Base-by-base conservation (phyloP, 352 stramenopile genomes). In the Phytophthora podocarpi region DNA sequence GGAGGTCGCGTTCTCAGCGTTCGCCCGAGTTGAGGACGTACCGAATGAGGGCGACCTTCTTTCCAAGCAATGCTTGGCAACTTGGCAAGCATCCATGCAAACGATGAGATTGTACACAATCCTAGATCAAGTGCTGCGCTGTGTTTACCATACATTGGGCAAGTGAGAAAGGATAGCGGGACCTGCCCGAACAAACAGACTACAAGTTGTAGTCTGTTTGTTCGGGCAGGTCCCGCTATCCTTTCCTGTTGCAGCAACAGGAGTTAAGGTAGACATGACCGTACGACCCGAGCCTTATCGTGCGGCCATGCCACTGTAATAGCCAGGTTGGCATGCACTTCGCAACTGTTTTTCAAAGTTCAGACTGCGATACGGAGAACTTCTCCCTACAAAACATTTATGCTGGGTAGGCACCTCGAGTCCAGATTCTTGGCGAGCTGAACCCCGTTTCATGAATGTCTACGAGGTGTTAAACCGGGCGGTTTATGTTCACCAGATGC, bases 301-400 rank as follows among this genome's bases (percentile, higher is more conserved):
- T 53, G 41, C 46, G 31, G 46, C 31, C 46, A 54, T 53, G 30
- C 7, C 20, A 30, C 30, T 9, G 46, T n/a, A n/a, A n/a, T 34
- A 54, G 46, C 46, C 46, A 43, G 46, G 13, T 43, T n/a, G n/a
- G n/a, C n/a, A n/a, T n/a, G n/a, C n/a, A 32, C 40, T 21, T 21
- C 21, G 46, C 20, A 42, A 32, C 21, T 50, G 42, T 26, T 24
- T 36, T 21, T 34, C n/a, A 50, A 34, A 47, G 12, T 26, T 26
- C n/a, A 37, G 15, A 3, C 26, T 26, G 24, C 41, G n/a, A n/a
- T n/a, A n/a, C n/a, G n/a, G n/a, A n/a, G n/a, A n/a, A n/a, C n/a
- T n/a, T n/a, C 41, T 34, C 24, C 26, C 16, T 24, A 26, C 15
- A 13, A 15, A 3, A 9, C 18, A 50, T 27, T 36, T 11, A 24